These are phyloP conservation scores for Clarkia xantiana DNA, from an alignment of 345 rosid genomes.

Conservation along the genomic window DNA sequence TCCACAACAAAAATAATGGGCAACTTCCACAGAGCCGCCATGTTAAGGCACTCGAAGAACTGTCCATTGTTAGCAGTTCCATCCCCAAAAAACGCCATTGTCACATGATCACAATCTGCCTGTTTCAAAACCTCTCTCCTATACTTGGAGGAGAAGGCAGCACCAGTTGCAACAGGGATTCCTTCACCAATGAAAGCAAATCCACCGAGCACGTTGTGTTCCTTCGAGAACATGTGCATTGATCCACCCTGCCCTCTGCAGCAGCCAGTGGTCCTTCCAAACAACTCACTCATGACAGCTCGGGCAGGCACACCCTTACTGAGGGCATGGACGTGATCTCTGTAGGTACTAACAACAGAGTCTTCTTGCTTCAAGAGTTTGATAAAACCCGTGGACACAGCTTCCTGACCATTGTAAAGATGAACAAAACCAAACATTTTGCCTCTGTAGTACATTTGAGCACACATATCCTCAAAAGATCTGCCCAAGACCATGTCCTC, in stretches of 20 bases:
- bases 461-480: constrained; percentile 51
- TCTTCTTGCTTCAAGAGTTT: constrained; percentile 32
- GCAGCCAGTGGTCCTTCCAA: constrained; percentile 47
- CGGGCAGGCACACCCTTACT: constrained; percentile 47
- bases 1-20: constrained; percentile 52
- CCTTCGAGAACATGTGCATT: constrained; percentile 53
- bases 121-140: constrained; percentile 32
- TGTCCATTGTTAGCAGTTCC: constrained; percentile 51
- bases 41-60: constrained; percentile 54
- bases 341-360: constrained; percentile 31
- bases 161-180: constrained; percentile 49
- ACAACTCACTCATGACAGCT: constrained; percentile 52
- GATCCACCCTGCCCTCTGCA: constrained; percentile 52
- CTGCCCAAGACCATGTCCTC: constrained; percentile 50
- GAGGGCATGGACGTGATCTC: constrained; percentile 46
- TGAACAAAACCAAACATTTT: constrained; percentile 57
- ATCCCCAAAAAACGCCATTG: constrained; percentile 43
- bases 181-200: constrained; percentile 56
- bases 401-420: constrained; percentile 53
- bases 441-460: constrained; percentile 51
- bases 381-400: constrained; percentile 47
- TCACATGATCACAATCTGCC: constrained; percentile 29
- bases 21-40: constrained; percentile 53
- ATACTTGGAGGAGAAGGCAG: constrained; percentile 40
- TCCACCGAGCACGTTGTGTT: constrained; percentile 44